phyloP scores from a whole-genome alignment of 225 moss, liverwort and hornwort species.

The Polytrichum commune region DNA sequence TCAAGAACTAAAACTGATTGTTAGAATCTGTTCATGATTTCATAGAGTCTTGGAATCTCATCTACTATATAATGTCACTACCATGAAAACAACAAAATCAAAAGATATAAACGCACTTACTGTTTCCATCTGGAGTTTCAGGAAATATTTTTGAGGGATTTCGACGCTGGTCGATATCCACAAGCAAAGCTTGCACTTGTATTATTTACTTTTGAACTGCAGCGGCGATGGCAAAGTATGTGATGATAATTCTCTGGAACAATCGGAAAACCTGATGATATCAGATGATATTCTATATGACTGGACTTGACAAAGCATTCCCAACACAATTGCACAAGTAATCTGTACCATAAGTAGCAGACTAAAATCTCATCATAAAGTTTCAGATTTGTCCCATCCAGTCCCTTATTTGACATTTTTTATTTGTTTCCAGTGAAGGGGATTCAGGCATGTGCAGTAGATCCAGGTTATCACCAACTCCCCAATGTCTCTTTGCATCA shows the following conservation, averaged over 20 bases:
- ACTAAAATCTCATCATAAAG: not conserved
- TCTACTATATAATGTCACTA: too few species aligned
- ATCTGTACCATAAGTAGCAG: not conserved
- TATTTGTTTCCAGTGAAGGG: constrained; percentile 53
- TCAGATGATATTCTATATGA: not conserved
- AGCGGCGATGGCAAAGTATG: constrained; percentile 81
- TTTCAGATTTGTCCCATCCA: not conserved
- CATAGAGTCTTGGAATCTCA: too few species aligned
- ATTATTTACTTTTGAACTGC: constrained; percentile 66
- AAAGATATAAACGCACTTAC: too few species aligned
- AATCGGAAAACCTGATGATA: not conserved
- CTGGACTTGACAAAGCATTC: not conserved
- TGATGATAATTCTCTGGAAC: not conserved
- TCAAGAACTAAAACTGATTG: too few species aligned
- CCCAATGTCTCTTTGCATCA: not conserved
- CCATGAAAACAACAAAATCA: too few species aligned
- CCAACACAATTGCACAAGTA: not conserved
- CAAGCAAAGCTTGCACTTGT: constrained; percentile 69
- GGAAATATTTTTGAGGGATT: constrained; percentile 61
- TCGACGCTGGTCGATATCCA: constrained; percentile 48
- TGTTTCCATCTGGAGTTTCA: constrained; percentile 8
- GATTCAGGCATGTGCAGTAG: constrained; percentile 68
- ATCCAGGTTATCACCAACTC: constrained; percentile 58
- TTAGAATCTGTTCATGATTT: too few species aligned
- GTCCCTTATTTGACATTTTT: not conserved